Conservation (phyloP, 208 protist genomes). For the Strigomonas galati region DNA sequence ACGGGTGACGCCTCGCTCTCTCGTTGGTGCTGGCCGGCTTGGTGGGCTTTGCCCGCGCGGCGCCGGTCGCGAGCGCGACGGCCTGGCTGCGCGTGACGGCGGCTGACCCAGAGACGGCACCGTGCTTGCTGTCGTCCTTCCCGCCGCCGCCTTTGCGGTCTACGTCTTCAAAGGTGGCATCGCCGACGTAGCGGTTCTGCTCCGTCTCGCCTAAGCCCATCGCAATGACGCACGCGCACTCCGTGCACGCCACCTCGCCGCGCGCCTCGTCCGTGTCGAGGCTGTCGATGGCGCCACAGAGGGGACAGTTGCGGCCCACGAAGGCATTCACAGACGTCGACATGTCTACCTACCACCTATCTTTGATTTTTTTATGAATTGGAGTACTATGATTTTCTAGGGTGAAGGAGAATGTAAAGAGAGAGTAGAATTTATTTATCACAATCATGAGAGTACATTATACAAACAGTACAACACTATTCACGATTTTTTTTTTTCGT, state of each 20-base stretch:
- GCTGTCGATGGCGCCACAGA: constrained; percentile 69
- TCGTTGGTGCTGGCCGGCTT: constrained; percentile 28
- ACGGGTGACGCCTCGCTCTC: constrained; percentile 17
- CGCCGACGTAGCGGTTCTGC: constrained; percentile 62
- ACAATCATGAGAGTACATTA: background rate
- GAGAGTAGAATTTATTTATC: background rate
- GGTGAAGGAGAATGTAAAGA: constrained; percentile 3
- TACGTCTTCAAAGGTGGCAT: constrained; percentile 66
- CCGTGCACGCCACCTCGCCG: constrained; percentile 77
- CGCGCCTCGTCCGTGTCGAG: constrained; percentile 67
- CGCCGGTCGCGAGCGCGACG: constrained; percentile 32
- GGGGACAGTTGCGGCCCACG: constrained; percentile 68
- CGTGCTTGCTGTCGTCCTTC: constrained; percentile 24
- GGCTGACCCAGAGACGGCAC: constrained; percentile 5
- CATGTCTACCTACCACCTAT: constrained; percentile 30
- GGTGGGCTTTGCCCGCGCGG: constrained; percentile 16
- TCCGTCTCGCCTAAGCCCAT: constrained; percentile 79
- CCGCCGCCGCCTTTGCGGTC: constrained; percentile 76
- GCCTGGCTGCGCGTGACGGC: constrained; percentile 17
- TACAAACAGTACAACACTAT: constrained; percentile 6
- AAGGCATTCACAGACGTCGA: constrained; percentile 66
- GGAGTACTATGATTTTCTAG: no score
- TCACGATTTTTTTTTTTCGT: no score
- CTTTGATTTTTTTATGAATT: background rate
- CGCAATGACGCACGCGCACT: constrained; percentile 68